A percentile compares a stretch with the other conserved stretches of the same genome.
Evolutionary conservation across 805 yeast species (phyloP).

Genomic region (Myxozyma mucilagina): DNA sequence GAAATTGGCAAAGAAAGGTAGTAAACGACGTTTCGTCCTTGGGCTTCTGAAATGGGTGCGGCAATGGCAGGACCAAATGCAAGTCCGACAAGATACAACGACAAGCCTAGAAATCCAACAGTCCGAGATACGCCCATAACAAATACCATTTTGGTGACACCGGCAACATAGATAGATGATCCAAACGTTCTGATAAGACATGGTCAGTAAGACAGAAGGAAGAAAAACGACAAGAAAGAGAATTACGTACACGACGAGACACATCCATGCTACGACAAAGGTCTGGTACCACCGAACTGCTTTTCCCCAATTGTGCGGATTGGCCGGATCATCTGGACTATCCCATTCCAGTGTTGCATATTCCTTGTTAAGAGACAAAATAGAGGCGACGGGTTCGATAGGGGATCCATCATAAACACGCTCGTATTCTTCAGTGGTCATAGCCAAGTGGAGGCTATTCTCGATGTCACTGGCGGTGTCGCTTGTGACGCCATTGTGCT

Average conservation of each 20-base stretch:
- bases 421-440: conserved; percentile 14
- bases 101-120: conserved; percentile 60
- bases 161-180: conserved; percentile 68
- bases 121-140: conserved; percentile 59
- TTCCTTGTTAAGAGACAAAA: not conserved
- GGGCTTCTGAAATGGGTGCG: conserved; percentile 72
- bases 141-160: conserved; percentile 54
- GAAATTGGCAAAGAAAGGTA: conserved; percentile 45
- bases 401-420: not conserved
- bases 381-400: conserved; percentile 5
- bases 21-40: conserved; percentile 62
- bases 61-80: conserved; percentile 45
- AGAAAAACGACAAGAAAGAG: too few relatives aligned
- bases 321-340: conserved; percentile 40
- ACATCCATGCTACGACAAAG: conserved; percentile 33
- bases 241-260: conserved; percentile 25
- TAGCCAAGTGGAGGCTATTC: conserved; percentile 1
- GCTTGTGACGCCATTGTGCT: not conserved
- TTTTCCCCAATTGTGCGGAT: conserved; percentile 43
- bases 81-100: conserved; percentile 59
- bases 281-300: conserved; percentile 46
- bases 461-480: not conserved
- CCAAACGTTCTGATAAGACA: conserved; percentile 53
- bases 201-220: not conserved
- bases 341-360: conserved; percentile 32